A percentile compares a stretch with the other conserved stretches of the same genome.
Conservation (phyloP, 225 moss, liverwort and hornwort species). For the Pseudisothecium myosuroides region DNA sequence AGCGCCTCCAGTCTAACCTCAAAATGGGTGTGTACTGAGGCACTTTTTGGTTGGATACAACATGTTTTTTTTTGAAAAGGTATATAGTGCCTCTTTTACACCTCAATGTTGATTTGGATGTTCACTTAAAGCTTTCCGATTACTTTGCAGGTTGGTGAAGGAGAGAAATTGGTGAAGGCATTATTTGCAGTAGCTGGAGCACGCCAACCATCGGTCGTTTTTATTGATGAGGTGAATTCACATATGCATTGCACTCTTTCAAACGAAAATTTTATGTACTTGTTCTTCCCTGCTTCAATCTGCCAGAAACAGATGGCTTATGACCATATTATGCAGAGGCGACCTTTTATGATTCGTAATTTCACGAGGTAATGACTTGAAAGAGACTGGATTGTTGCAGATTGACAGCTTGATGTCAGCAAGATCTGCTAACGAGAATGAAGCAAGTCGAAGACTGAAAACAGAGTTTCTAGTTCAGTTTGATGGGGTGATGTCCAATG, state of each 20-base stretch:
- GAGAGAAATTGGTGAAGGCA: conserved; percentile 82
- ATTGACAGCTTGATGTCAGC: conserved; percentile 95
- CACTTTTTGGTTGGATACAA: not conserved
- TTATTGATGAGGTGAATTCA: conserved; percentile 70
- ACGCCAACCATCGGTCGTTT: conserved; percentile 91
- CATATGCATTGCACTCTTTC: not conserved
- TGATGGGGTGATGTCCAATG: conserved; percentile 86
- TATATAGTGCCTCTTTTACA: not conserved
- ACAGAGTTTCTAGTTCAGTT: conserved; percentile 96
- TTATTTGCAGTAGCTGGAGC: conserved; percentile 79
- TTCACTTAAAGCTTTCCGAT: not conserved
- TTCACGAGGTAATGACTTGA: not conserved
- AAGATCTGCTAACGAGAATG: conserved; percentile 80
- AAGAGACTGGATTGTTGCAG: conserved; percentile 12
- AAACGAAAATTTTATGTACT: not conserved
- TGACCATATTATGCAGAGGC: not conserved
- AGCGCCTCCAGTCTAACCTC: conserved; percentile 94
- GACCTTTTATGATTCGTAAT: not conserved
- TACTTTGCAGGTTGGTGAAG: conserved; percentile 73
- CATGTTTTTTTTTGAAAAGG: not conserved
- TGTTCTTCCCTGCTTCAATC: not conserved
- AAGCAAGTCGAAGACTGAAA: conserved; percentile 94
- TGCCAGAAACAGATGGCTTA: not conserved
- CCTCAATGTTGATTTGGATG: not conserved
- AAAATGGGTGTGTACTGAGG: conserved; percentile 64